Conservation (phyloP, 306 rosid species). For the Cicer bijugum region DNA sequence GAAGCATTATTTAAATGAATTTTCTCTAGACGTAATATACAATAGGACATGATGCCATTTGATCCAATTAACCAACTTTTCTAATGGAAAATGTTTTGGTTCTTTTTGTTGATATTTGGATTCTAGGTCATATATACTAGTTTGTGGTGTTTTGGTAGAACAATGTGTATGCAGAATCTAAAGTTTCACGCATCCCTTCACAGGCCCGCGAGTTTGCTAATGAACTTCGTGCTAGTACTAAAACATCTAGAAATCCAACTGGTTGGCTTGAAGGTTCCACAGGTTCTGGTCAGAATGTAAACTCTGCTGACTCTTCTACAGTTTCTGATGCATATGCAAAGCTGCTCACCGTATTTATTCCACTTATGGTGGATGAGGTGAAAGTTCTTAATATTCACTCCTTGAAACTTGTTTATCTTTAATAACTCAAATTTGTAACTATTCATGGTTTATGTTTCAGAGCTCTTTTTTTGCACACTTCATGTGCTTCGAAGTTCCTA, state of each 20-base stretch:
- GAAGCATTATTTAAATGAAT: neutral
- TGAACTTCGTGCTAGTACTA: conserved; percentile 91
- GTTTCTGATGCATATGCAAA: conserved; percentile 90
- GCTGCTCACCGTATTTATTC: conserved; percentile 89
- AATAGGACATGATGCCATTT: neutral
- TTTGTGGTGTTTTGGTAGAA: conserved; percentile 36
- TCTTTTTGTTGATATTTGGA: conserved; percentile 22
- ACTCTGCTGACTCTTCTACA: conserved; percentile 72
- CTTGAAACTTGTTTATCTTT: conserved; percentile 9
- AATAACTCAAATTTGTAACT: conserved; percentile 33
- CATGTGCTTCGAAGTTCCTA: conserved; percentile 91
- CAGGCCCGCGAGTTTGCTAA: conserved; percentile 96
- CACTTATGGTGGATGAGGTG: conserved; percentile 98
- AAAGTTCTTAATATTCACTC: conserved; percentile 38
- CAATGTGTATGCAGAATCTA: conserved; percentile 34
- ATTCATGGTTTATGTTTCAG: conserved; percentile 58
- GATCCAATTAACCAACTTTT: conserved; percentile 13
- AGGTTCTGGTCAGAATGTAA: conserved; percentile 73
- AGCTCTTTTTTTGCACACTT: conserved; percentile 88
- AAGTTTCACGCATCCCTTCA: conserved; percentile 39
- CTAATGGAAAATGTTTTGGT: conserved; percentile 1
- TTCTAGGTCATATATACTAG: conserved; percentile 21
- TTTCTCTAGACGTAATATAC: neutral
- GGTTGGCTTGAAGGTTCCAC: conserved; percentile 78
- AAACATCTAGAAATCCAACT: conserved; percentile 67